Conservation (phyloP, 257 asterid species). For the Scutellaria barbata region DNA sequence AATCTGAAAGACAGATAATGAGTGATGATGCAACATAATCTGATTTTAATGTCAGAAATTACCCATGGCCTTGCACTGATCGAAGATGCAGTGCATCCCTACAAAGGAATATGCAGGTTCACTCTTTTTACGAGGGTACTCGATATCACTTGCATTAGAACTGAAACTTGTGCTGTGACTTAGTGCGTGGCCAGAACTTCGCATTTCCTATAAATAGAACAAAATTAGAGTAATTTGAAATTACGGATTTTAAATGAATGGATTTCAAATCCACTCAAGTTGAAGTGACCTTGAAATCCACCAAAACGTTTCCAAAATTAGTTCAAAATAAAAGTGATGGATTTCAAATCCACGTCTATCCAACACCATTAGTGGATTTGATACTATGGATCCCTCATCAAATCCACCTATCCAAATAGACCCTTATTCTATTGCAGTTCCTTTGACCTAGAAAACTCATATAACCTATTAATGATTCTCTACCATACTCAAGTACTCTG, state of each 20-base stretch:
- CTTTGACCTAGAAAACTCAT: not conserved
- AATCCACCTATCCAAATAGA: no score
- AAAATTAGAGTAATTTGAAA: no score
- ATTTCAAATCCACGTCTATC: no score
- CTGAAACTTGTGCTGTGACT: conserved; percentile 73
- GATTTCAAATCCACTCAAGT: no score
- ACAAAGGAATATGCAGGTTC: conserved; percentile 99
- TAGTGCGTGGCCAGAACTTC: conserved; percentile 61
- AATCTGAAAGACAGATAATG: not conserved
- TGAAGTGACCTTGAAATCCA: no score
- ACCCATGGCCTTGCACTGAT: conserved; percentile 99
- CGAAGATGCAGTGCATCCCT: conserved; percentile 99
- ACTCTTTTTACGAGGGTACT: conserved; percentile 65
- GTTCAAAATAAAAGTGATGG: no score
- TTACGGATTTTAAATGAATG: no score
- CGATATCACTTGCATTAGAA: conserved; percentile 72
- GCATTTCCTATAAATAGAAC: conserved; percentile 59
- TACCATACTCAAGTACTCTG: conserved; percentile 24
- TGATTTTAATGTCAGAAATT: conserved; percentile 36
- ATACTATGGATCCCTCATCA: no score
- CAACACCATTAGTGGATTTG: no score
- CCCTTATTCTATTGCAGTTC: conserved; percentile 17
- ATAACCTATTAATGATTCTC: conserved; percentile 21
- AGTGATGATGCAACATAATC: conserved; percentile 25
- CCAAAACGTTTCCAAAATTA: no score